Conservation (phyloP, 2,329 filamentous ascomycete species). For the Phyllosticta paracitricarpa region DNA sequence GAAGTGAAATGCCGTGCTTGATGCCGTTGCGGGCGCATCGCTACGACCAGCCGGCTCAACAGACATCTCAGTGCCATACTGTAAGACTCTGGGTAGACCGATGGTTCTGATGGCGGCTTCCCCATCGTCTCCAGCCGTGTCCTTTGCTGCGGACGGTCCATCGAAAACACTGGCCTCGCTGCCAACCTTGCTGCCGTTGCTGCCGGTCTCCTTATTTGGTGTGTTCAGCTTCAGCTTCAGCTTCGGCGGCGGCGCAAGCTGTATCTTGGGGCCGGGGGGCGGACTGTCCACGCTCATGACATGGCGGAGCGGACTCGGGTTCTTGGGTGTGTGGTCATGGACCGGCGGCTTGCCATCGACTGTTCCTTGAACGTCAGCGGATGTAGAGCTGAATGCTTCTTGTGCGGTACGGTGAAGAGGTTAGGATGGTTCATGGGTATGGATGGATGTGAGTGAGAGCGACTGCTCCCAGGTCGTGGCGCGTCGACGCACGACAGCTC, state of each 20-base stretch:
- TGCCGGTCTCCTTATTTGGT: neutral
- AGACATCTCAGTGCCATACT: no score
- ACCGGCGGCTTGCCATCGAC: neutral
- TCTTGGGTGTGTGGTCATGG: neutral
- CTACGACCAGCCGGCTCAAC: no score
- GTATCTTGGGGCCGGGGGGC: neutral
- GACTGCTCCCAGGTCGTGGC: neutral
- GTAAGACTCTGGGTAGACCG: no score
- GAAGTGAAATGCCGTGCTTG: no score
- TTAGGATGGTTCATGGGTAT: neutral
- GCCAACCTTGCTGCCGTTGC: neutral
- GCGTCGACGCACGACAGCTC: neutral
- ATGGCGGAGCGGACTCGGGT: neutral
- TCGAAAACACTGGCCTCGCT: no score
- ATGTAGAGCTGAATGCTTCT: neutral
- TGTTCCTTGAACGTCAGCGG: neutral
- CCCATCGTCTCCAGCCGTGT: no score
- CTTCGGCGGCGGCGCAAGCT: neutral
- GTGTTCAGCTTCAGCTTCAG: neutral
- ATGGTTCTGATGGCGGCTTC: no score
- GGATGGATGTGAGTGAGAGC: neutral
- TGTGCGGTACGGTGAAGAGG: neutral
- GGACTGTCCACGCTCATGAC: neutral
- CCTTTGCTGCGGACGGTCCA: no score
- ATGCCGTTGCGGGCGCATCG: no score